Percentiles rank a stretch among this genome's conserved stretches.
These are phyloP conservation scores for Trichophyton equinum DNA, from an alignment of 2,329 filamentous ascomycete genomes.

Conservation along the genomic window DNA sequence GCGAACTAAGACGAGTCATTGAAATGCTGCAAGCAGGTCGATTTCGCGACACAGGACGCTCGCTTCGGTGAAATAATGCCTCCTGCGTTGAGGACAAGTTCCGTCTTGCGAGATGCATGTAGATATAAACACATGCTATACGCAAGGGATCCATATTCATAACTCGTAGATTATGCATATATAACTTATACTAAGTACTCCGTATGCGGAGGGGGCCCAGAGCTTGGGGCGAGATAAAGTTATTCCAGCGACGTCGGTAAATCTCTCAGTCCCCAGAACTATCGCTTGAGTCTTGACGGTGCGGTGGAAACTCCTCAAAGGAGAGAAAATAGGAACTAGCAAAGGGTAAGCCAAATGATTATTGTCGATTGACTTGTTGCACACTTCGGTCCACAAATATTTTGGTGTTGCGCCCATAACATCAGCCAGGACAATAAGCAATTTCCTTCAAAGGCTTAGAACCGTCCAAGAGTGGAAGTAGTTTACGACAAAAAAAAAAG, in stretches of 20 bases:
- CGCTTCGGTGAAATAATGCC: no score
- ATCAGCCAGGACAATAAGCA: not conserved
- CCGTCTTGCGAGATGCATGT: not conserved
- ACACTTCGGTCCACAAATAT: not conserved
- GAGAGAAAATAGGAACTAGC: not conserved
- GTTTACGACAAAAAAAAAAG: not conserved
- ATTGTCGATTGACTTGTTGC: not conserved
- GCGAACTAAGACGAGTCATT: no score
- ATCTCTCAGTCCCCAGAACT: not conserved
- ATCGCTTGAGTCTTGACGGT: not conserved
- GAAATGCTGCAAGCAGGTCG: no score
- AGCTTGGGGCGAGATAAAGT: not conserved
- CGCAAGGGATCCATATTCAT: not conserved
- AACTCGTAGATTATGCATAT: not conserved
- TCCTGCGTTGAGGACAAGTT: not conserved
- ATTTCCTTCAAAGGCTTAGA: conserved; percentile 1
- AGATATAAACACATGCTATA: not conserved
- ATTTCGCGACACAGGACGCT: no score
- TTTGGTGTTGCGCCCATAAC: not conserved
- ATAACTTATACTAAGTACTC: not conserved
- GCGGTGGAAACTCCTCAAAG: not conserved
- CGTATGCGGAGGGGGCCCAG: not conserved
- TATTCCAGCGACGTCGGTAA: not conserved
- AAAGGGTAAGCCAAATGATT: not conserved
- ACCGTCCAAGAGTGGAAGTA: not conserved